Evolutionary conservation across 352 stramenopile species (phyloP), one percentile per base, ranked within the genome.

Genomic region (Pythium brassicae): DNA sequence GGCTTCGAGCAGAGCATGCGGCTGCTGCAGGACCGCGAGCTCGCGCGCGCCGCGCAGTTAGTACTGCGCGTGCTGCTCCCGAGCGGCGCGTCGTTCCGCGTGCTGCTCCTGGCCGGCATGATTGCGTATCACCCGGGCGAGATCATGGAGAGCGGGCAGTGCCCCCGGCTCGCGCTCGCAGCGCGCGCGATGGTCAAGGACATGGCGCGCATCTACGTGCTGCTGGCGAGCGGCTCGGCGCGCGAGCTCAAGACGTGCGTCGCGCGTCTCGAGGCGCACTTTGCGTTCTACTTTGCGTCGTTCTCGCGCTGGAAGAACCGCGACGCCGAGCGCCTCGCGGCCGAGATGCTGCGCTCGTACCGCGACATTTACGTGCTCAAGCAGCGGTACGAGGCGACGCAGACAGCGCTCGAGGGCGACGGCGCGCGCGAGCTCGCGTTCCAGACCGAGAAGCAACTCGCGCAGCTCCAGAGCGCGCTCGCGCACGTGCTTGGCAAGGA

Each of bases 61-160:
- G 53, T 89, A 25, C 14, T 84, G 51, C 77, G 77, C 20, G 77
- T 86, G 45, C 54, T 92, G n/a, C 58, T 81, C 48, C 62, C 73
- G 1, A 65, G 59, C 9, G 51, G 55, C 12, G 73, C 74, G 37
- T 74, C 64, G 40, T 83, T 82, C 53, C 78, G 78, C 3, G 75
- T 92, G 22, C 60, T 92, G 32, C 62, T 92, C 35, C 83, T 92
- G 73, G 82, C 79, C 1, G 82, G 82, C 0, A 87, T 89, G 77
- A 67, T 92, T 39, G 65, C 75, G n/a, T 76, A 68, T 25, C 78
- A 89, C 39, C 77, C 82, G 1, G 58, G 55, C 5, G 76, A 89
- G 26, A 86, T 87, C 52, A 86, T 92, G 78, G 77, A 73, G 4
- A 49, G 62, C 19, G 62, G 80, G 23, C 57, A 52, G 25, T 87